Conservation (phyloP, 1,284 basidiomycete genomes). For the Austroboletus niveus region DNA sequence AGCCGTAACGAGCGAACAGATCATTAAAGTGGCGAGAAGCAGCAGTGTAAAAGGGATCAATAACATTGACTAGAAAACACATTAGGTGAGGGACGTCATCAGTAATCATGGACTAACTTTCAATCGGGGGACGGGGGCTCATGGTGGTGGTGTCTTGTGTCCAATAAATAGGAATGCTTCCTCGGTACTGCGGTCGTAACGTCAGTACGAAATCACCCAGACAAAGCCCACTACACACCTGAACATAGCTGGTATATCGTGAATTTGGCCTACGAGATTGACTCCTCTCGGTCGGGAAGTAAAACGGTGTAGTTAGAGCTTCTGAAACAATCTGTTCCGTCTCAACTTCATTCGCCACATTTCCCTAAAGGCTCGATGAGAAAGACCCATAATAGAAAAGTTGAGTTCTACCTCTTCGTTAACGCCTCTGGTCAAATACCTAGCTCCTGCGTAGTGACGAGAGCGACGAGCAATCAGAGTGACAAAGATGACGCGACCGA, state of each 20-base stretch:
- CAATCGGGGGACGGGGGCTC: constrained; percentile 91
- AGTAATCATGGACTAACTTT: constrained; percentile 58
- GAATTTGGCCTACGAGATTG: constrained; percentile 63
- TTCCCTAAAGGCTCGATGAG: constrained; percentile 61
- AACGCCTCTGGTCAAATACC: constrained; percentile 93
- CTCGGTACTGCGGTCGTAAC: constrained; percentile 65
- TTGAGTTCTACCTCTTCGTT: constrained; percentile 71
- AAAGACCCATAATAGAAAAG: neutral
- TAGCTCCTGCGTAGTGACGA: constrained; percentile 93
- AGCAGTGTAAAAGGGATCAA: constrained; percentile 94
- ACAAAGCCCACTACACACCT: constrained; percentile 41
- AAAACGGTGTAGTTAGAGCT: constrained; percentile 88
- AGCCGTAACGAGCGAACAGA: constrained; percentile 87
- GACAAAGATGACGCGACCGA: constrained; percentile 89
- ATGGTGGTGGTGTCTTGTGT: constrained; percentile 91
- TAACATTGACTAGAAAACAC: constrained; percentile 71
- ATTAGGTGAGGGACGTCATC: constrained; percentile 1
- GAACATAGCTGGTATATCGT: constrained; percentile 93
- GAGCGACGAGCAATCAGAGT: constrained; percentile 94
- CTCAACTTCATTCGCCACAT: constrained; percentile 99
- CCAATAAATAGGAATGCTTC: constrained; percentile 96
- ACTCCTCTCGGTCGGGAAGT: constrained; percentile 51
- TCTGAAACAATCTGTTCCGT: constrained; percentile 99
- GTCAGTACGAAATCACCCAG: neutral
- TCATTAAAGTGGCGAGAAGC: constrained; percentile 94